Evolutionary conservation across 768 basidiomycete genomes (phyloP), one percentile per base, ranked within the genome.

Genomic region (Boletus pseudopeckii): DNA sequence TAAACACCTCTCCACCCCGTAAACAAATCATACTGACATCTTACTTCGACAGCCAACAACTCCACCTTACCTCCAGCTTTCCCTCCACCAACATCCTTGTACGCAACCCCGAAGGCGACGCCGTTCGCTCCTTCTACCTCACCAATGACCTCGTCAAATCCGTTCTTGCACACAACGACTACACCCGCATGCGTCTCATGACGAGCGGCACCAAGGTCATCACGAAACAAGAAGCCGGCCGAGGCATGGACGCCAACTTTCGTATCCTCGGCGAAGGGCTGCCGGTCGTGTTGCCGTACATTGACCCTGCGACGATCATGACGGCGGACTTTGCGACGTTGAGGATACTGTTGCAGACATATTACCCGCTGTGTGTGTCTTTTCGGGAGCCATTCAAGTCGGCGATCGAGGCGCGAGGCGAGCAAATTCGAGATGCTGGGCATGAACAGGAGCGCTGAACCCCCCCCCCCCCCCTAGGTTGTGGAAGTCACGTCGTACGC

Each of bases 131-230:
- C 8, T 77, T 98, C 44, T 98, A 98, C 76, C 76, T 98, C 54
- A 84, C 87, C 52, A 97, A 95, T 65, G 81, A 85, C 61, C 74
- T 90, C 61, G 88, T 96, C 66, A 92, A 90, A 70, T 71, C 77
- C n/a, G 76, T 98, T 55, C 79, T 98, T 52, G 64, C 76, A 48
- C 74, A 85, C 65, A 99, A 98, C 67, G 85, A 92, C 66, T 95
- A 87, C 67, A 80, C 81, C 28, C 84, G 86, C 26, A 79, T 98
- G 51, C 85, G 97, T 2, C 82, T 99, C 48, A 86, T 94, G 62
- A 85, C 90, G 14, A 88, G 90, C n/a, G 97, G 97, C 18, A 93
- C 94, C 38, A 96, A 97, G 70, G 85, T 93, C 13, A 89, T 98
- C 70, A 82, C 84, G 7, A 90, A 92, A 65, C 95, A 98, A 68